Percentiles rank a stretch among this genome's conserved stretches.
Conservation (phyloP, 1,139 yeast species). For the Saccharomycopsis crataegensis region DNA sequence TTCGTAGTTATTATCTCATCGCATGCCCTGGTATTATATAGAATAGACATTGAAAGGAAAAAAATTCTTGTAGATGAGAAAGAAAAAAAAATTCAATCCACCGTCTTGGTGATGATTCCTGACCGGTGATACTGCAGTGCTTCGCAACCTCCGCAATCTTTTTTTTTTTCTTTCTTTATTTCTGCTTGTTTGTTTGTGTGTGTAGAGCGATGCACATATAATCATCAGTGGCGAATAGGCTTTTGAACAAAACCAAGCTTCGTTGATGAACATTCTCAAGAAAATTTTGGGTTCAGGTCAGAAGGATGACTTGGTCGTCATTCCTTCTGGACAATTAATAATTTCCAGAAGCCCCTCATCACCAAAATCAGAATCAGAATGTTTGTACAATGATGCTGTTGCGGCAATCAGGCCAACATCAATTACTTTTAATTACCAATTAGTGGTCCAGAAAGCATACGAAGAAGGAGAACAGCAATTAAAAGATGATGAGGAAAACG, state of each 20-base stretch:
- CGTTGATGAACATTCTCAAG: slow-evolving; percentile 67
- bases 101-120: too few relatives aligned
- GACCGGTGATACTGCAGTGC: too few relatives aligned
- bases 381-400: slow-evolving; percentile 75
- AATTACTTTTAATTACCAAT: slow-evolving; percentile 58
- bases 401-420: slow-evolving; percentile 66
- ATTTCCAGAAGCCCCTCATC: slow-evolving; percentile 68
- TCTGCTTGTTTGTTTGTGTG: too few relatives aligned
- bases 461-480: slow-evolving; percentile 58
- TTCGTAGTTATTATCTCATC: too few relatives aligned
- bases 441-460: slow-evolving; percentile 62
- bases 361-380: slow-evolving; percentile 83
- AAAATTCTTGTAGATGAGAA: too few relatives aligned
- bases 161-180: too few relatives aligned
- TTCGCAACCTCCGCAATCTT: too few relatives aligned
- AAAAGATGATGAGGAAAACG: slow-evolving; percentile 41
- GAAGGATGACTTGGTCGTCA: slow-evolving; percentile 50
- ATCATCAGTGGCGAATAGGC: not conserved
- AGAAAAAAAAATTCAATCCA: too few relatives aligned
- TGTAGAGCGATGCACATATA: too few relatives aligned
- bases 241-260: not conserved
- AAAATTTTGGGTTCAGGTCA: slow-evolving; percentile 57
- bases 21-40: too few relatives aligned
- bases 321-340: slow-evolving; percentile 76
- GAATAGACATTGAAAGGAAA: too few relatives aligned